Evolutionary conservation across 208 protist genomes (phyloP).

Genomic region (Leishmania guyanensis): DNA sequence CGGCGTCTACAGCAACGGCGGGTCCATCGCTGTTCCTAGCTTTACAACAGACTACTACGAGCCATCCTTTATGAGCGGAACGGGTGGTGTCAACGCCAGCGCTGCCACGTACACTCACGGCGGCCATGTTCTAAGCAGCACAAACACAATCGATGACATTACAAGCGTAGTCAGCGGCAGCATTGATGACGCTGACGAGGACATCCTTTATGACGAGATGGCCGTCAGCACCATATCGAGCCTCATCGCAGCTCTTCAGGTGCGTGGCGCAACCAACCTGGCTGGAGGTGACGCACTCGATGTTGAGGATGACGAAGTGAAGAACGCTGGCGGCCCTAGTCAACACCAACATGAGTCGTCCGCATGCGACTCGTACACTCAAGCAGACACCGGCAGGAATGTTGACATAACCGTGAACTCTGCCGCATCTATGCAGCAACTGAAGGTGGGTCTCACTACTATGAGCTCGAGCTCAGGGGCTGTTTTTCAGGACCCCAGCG

Average conservation of each 20-base stretch:
- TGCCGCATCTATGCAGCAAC: constrained; percentile 3
- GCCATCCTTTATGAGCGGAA: neutral
- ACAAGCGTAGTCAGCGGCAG: neutral
- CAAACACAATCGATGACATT: neutral
- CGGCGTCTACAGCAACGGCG: constrained; percentile 8
- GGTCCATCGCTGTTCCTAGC: neutral
- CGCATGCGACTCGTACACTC: neutral
- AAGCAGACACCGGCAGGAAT: neutral
- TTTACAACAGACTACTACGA: neutral
- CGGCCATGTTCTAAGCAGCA: neutral
- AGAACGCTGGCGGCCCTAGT: neutral
- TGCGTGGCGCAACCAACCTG: neutral
- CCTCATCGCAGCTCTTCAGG: constrained; percentile 29
- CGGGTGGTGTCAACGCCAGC: neutral
- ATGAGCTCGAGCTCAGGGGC: neutral
- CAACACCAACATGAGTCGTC: neutral
- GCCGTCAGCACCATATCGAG: constrained; percentile 33
- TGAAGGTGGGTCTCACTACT: neutral
- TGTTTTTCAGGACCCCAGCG: constrained; percentile 1
- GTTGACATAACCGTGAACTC: neutral
- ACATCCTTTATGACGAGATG: constrained; percentile 27
- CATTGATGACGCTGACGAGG: neutral
- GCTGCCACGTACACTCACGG: neutral
- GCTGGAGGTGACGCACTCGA: neutral
- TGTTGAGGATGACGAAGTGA: neutral